Base-by-base conservation (phyloP, 2,329 filamentous ascomycete genomes). In the Epichloe gansuensis region DNA sequence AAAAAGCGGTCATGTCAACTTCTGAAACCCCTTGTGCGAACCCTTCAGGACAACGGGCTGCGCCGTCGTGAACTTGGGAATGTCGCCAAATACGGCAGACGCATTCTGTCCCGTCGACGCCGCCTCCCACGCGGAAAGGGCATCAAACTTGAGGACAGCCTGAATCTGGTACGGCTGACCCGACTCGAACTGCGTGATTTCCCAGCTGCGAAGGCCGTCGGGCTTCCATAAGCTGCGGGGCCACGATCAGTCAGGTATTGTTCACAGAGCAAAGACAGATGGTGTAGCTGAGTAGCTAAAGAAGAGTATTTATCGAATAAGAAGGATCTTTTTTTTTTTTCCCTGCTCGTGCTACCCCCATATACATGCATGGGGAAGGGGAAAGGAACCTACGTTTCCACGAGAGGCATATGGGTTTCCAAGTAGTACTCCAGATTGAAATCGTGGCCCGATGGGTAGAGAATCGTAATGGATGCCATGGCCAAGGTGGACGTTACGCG, bases 361-460 rank as follows among this genome's bases (percentile, higher is more conserved):
- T 23, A 23, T 23, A 5, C 17, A 15, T 8, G 47, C 3, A 6
- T 7, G 27, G 34, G 8, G 23, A n/a, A n/a, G n/a, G 15, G 5
- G 13, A 13, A 17, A n/a, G 25, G 47, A 2, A 58, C 59, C 50
- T 50, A 62, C 60, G 53, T 42, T 27, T 50, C 35, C 8, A 58
- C 58, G 11, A 63, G 56, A 49, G 60, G 58, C 60, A 63, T 62
- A 41, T 63, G 60, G 34, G 50, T 60, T 44, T 58, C 54, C 7
- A 61, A 31, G 46, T 63, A 63, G 43, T 63, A 63, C 17, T 61
- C 54, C 39, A 57, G 51, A 55, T 63, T 58, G 42, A 63, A 63
- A 15, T 57, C 49, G 13, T 54, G 54, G 48, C 60, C 60, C 31
- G 60, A 61, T 0, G 60, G 60, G 12, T 63, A 63, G 44, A 61